Base-by-base conservation (phyloP, 208 protist genomes). In the Cochliopodium minus region DNA sequence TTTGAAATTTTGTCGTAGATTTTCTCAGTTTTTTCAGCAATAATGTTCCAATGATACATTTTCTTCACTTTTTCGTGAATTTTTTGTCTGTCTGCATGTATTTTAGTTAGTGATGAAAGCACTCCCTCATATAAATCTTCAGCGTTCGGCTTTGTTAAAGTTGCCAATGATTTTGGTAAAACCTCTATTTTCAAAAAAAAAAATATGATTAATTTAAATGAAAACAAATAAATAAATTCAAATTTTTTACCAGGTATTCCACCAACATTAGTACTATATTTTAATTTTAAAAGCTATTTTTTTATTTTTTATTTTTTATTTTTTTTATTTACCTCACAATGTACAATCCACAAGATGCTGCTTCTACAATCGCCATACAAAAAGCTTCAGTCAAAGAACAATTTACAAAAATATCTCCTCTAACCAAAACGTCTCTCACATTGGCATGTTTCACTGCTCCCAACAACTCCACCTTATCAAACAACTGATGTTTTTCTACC, bases 361-460 rank as follows among this genome's bases (percentile, higher is more conserved):
- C 94, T 65, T 98, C 94, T 25, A 97, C 81, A 49, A 98, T 88
- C 0, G 92, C 91, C 63, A 97, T 97, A 68, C 92, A 96, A 58
- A 98, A 98, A 4, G 92, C 91, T 63, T 98, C 94, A 0, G 94
- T 97, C 26, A 97, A 64, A 42, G 86, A 94, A 47, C 81, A 91
- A 70, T 97, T 98, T 6, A 98, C 62, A 70, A 97, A 98, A 30
- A 98, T 93, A 63, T 98, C 83, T 5, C 92, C 90, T 42, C 83
- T 72, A 42, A 80, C 79, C 13, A 98, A 68, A 36, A 96, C 81
- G 23, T 79, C 70, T 20, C 72, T 67, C 20, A 90, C 81, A 25
- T 88, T 69, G 25, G 77, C 75, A 73, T 95, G 88, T 64, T 79
- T 77, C 26, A 94, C 71, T 9, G 81, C 75, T 30, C 93, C 93